Evolutionary conservation across 2,329 filamentous ascomycete species (phyloP).

Genomic region (Aspergillus ustus): DNA sequence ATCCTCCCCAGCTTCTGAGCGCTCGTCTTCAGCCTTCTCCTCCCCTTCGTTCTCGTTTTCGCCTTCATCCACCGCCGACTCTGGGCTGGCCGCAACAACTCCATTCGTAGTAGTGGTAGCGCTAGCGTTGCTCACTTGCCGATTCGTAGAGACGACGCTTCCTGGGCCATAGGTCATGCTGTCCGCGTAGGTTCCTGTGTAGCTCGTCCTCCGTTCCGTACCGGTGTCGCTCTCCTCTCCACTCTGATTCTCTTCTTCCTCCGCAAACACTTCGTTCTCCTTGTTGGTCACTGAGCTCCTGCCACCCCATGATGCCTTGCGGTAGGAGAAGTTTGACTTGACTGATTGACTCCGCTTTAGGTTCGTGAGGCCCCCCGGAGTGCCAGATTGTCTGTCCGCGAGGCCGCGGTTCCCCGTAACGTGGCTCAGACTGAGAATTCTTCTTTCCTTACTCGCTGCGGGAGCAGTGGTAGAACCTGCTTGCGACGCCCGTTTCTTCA

Average conservation of each 20-base stretch:
- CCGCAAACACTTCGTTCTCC: constrained; percentile 67
- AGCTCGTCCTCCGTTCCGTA: constrained; percentile 51
- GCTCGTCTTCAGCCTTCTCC: constrained; percentile 14
- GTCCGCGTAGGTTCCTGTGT: constrained; percentile 47
- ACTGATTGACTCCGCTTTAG: constrained; percentile 81
- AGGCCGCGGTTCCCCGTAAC: constrained; percentile 72
- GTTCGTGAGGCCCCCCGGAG: constrained; percentile 54
- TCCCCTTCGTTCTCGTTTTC: constrained; percentile 22
- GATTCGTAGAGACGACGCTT: constrained; percentile 45
- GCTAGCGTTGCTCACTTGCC: constrained; percentile 46
- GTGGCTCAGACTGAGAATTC: constrained; percentile 89
- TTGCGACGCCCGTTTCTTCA: constrained; percentile 54
- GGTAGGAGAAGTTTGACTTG: constrained; percentile 63
- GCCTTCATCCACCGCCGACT: constrained; percentile 31
- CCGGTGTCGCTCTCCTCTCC: constrained; percentile 55
- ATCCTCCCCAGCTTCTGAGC: constrained; percentile 16
- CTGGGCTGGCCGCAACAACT: constrained; percentile 28
- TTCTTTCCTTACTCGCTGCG: constrained; percentile 63
- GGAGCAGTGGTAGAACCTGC: constrained; percentile 51
- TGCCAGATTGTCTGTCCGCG: constrained; percentile 38
- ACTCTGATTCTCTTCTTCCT: constrained; percentile 62
- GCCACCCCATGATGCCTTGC: constrained; percentile 74
- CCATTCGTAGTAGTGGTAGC: constrained; percentile 37
- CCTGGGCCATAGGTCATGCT: constrained; percentile 46
- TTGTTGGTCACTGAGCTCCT: constrained; percentile 55